phyloP scores from a whole-genome alignment of 768 basidiomycete genomes.

The Lentinula raphanica region DNA sequence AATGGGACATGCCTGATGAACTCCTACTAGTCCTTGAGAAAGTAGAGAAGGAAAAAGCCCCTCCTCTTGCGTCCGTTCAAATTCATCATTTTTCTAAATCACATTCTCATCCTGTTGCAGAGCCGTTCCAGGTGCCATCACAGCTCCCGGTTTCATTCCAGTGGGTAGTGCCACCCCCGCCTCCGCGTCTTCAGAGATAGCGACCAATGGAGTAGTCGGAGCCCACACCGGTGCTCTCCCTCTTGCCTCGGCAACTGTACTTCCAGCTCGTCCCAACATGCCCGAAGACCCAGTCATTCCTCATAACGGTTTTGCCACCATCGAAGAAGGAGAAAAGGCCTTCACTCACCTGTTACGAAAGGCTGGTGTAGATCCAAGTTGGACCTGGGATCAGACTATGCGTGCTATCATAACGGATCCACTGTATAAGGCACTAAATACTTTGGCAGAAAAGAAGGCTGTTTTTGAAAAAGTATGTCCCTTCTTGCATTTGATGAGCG shows the following conservation, averaged over 20 bases:
- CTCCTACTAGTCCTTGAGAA: slow-evolving; percentile 79
- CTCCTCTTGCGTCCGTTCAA: slow-evolving; percentile 17
- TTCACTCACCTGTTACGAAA: slow-evolving; percentile 87
- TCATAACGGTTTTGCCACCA: slow-evolving; percentile 80
- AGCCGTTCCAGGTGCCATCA: slow-evolving; percentile 11
- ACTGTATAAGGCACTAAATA: slow-evolving; percentile 89
- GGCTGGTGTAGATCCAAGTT: slow-evolving; percentile 84
- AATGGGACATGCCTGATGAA: slow-evolving; percentile 98
- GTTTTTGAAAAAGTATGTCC: slow-evolving; percentile 83
- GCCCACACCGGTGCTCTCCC: slow-evolving; percentile 55
- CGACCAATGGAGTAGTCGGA: slow-evolving; percentile 47
- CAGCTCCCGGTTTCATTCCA: slow-evolving; percentile 40
- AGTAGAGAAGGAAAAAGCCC: slow-evolving; percentile 69
- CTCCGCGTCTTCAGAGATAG: slow-evolving; percentile 18
- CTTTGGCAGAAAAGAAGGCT: slow-evolving; percentile 90
- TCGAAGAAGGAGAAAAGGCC: slow-evolving; percentile 90
- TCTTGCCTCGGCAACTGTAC: slow-evolving; percentile 50
- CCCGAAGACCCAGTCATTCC: slow-evolving; percentile 88
- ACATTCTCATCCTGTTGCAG: neutral
- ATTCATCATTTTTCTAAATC: neutral
- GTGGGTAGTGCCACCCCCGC: slow-evolving; percentile 40
- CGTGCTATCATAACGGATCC: slow-evolving; percentile 97
- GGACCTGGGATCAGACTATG: slow-evolving; percentile 99
- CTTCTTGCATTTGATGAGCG: neutral
- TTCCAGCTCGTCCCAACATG: slow-evolving; percentile 72